These are phyloP conservation scores for Solanum lycopersicoides DNA, from an alignment of 257 asterid genomes.

Conservation along the genomic window DNA sequence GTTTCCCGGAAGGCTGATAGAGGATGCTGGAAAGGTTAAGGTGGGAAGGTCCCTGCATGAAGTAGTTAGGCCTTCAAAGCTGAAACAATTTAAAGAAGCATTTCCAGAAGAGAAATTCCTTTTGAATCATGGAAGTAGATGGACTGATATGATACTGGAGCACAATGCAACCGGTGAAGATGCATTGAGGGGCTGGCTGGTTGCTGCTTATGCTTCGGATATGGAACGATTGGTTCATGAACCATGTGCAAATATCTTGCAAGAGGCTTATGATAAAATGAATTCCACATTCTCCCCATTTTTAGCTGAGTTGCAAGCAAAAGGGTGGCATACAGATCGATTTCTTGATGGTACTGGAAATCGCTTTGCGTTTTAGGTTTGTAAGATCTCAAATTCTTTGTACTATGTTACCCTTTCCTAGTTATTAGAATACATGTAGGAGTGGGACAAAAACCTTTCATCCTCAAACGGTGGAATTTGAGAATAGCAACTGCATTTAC, in stretches of 20 bases:
- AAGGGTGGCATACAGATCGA: conserved; percentile 98
- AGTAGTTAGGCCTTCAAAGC: conserved; percentile 66
- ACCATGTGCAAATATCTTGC: conserved; percentile 14
- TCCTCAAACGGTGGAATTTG: not conserved
- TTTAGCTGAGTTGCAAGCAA: conserved; percentile 54
- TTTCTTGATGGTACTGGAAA: conserved; percentile 89
- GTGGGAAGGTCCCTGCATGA: conserved; percentile 71
- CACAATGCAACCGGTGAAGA: conserved; percentile 80
- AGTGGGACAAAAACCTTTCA: not conserved
- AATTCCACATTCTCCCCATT: conserved; percentile 40
- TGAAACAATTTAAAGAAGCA: conserved; percentile 37
- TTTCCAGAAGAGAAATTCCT: conserved; percentile 67
- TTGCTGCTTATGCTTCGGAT: conserved; percentile 82
- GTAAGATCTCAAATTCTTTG: not conserved
- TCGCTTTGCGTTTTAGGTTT: conserved; percentile 43
- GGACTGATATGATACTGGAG: conserved; percentile 77
- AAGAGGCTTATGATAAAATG: conserved; percentile 67
- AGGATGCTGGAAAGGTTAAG: conserved; percentile 82
- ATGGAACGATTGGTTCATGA: conserved; percentile 19
- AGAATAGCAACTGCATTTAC: not conserved
- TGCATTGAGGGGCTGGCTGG: conserved; percentile 97
- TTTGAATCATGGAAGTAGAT: conserved; percentile 33
- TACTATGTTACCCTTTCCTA: not conserved
- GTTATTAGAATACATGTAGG: not conserved
- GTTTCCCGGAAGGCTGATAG: conserved; percentile 70